Percentiles rank a stretch among this genome's conserved stretches.
phyloP scores from a whole-genome alignment of 768 basidiomycete genomes.

The Chiua virens region DNA sequence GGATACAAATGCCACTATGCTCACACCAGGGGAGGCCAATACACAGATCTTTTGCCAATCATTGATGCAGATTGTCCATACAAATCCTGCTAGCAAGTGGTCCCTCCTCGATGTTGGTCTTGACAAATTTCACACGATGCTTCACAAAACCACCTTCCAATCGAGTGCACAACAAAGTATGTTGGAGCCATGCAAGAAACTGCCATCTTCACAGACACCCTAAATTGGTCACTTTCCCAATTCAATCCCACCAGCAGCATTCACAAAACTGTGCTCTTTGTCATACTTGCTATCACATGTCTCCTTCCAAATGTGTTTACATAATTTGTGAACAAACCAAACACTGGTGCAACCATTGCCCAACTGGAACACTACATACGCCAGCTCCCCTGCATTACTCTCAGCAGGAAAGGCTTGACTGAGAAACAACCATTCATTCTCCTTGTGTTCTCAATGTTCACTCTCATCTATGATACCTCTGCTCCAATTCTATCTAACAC shows the following conservation, averaged over 20 bases:
- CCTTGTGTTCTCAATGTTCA: no score
- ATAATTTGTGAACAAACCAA: no score
- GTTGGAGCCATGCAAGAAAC: not conserved
- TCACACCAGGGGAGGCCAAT: not conserved
- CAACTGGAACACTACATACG: no score
- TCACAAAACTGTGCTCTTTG: not conserved
- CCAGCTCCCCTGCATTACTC: no score
- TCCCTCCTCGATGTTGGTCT: not conserved
- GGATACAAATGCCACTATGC: not conserved
- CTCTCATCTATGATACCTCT: no score
- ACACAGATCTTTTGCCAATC: not conserved
- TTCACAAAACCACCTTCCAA: not conserved
- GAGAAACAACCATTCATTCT: no score
- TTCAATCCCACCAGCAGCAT: not conserved
- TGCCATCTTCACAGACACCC: no score
- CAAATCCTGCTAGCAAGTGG: not conserved
- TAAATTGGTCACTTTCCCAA: not conserved
- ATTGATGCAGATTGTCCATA: not conserved
- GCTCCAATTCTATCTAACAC: no score
- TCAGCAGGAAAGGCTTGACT: no score
- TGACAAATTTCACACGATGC: not conserved
- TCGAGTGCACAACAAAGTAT: not conserved
- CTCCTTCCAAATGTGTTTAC: not conserved
- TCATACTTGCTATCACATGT: not conserved
- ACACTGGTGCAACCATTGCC: no score